Evolutionary conservation across 2,329 filamentous ascomycete genomes (phyloP).

Genomic region (Verticillium alfalfae): DNA sequence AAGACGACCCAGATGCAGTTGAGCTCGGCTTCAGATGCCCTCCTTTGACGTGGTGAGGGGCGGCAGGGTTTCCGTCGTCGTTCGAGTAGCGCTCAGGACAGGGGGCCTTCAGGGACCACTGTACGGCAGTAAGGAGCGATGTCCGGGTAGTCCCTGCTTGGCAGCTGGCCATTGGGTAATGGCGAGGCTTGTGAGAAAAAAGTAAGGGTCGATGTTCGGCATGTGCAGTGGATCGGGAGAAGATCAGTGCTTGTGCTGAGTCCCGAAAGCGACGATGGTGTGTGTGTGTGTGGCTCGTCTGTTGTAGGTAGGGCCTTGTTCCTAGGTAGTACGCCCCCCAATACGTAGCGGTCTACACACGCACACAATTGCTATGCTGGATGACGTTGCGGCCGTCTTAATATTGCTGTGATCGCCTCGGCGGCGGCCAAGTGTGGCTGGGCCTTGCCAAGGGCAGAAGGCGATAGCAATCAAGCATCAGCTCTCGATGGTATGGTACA

Average conservation of each 20-base stretch:
- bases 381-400: not conserved
- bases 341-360: not conserved
- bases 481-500: no score
- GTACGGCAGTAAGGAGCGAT: not conserved
- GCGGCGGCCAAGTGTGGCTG: not conserved
- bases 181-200: not conserved
- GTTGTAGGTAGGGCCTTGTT: not conserved
- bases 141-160: slow-evolving; percentile 2
- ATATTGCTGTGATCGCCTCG: not conserved
- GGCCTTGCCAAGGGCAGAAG: not conserved
- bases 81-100: not conserved
- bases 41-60: not conserved
- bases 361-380: not conserved
- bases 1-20: not conserved
- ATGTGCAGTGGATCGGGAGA: slow-evolving; percentile 1
- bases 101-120: not conserved
- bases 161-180: not conserved
- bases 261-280: not conserved
- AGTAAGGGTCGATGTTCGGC: not conserved
- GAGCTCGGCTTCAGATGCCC: not conserved
- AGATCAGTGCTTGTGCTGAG: not conserved
- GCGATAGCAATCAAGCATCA: not conserved
- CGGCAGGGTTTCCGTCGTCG: not conserved
- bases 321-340: not conserved
- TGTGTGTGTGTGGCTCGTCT: not conserved